Percentiles rank a stretch among this genome's conserved stretches.
Evolutionary conservation across 2,329 filamentous ascomycete species (phyloP).

Genomic region (Amylocarpus encephaloides): DNA sequence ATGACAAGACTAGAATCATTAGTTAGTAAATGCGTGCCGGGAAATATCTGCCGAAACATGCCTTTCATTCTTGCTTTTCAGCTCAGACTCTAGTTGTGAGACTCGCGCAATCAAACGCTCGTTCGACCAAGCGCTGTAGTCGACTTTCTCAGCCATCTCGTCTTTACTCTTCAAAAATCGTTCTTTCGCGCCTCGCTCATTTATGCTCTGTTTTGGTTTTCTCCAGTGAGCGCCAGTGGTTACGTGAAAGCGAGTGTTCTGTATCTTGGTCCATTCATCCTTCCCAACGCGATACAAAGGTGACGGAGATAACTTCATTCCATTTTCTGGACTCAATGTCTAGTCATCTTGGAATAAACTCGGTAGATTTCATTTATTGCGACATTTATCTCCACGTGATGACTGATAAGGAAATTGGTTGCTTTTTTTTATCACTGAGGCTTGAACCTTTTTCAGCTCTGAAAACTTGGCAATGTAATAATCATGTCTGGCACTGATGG

Average conservation of each 20-base stretch:
- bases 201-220: constrained; percentile 11
- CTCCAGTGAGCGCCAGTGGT: constrained; percentile 16
- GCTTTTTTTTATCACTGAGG: constrained; percentile 18
- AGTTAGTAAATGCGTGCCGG: not conserved
- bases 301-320: not conserved
- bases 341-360: constrained; percentile 5
- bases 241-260: constrained; percentile 8
- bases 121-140: constrained; percentile 63
- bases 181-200: constrained; percentile 14
- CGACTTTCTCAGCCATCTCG: constrained; percentile 26
- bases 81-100: constrained; percentile 58
- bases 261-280: constrained; percentile 6
- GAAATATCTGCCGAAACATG: constrained; percentile 13
- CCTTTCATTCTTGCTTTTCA: constrained; percentile 44
- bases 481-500: constrained; percentile 27
- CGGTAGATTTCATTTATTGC: constrained; percentile 1
- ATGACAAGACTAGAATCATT: not conserved
- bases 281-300: constrained; percentile 1
- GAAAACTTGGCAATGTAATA: not conserved
- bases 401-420: constrained; percentile 1
- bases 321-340: not conserved
- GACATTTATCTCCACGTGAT: constrained; percentile 25
- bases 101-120: constrained; percentile 64
- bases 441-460: constrained; percentile 21
- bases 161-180: constrained; percentile 1